Base-by-base conservation (phyloP, 2,329 filamentous ascomycete genomes). In the Colletotrichum orbiculare region DNA sequence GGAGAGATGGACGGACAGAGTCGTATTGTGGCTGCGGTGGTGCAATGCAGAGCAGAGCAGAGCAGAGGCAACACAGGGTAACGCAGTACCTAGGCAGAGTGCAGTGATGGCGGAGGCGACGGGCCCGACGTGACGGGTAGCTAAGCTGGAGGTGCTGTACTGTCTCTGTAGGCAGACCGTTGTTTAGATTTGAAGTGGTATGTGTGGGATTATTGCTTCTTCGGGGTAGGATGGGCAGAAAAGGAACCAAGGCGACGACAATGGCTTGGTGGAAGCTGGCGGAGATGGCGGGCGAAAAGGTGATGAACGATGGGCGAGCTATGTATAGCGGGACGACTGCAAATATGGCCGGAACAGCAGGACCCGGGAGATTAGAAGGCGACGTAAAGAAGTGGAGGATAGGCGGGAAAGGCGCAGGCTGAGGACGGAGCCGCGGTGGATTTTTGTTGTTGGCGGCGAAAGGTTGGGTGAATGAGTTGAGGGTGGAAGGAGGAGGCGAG, bases 11-110 rank as follows among this genome's bases (percentile, higher is more conserved):
- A 33, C 17, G 43, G 35, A 48, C 13, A 42, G 54, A 58, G 48
- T 63, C 53, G 64, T 59, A 58, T 54, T 60, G 58, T 53, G 41
- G 47, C 39, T 45, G 41, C 57, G 52, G 46, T 46, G 52, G 62
- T 37, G 25, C 25, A 25, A 4, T 25, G 25, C 25, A 25, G 25
- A 4, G 25, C 25, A 25, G 25, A 3, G 25, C 25, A 25, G 25
- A 3, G 25, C 25, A 25, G 25, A 25, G 25, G 25, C 25, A 25
- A 5, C 25, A 25, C 25, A 25, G 25, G 25, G 25, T 25, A 25
- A 25, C 25, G 25, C 25, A 25, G 25, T 25, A 25, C 25, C 25
- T 25, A 25, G 25, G 25, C 25, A 25, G 25, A 25, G 25, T 41
- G 52, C 52, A 45, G 46, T 46, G 52, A 15, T n/a, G 49, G 38